Percentiles rank a stretch among this genome's conserved stretches.
phyloP scores from a whole-genome alignment of 371 early-diverging fungal species.

The Haplosporangium sp. region DNA sequence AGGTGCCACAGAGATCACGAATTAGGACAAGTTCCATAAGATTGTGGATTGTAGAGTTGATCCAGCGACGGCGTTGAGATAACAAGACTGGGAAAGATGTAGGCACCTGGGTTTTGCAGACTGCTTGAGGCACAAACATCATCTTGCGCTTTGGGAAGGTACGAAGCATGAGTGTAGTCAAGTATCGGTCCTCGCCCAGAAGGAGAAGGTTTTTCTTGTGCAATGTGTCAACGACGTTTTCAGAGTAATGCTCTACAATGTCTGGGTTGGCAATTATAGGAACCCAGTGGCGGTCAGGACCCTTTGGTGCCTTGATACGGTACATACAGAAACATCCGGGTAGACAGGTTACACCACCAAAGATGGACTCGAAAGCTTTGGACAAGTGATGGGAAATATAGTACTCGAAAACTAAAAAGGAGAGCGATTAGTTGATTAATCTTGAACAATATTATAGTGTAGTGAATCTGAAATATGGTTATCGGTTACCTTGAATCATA shows the following conservation, averaged over 20 bases:
- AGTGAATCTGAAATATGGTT: conserved; percentile 11
- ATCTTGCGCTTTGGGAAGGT: conserved; percentile 95
- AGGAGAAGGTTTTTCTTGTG: conserved; percentile 99
- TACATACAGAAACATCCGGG: conserved; percentile 98
- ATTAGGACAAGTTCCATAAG: conserved; percentile 93
- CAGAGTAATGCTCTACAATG: conserved; percentile 93
- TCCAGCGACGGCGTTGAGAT: conserved; percentile 98
- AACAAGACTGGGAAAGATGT: conserved; percentile 90
- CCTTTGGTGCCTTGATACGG: conserved; percentile 78
- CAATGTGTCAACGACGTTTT: conserved; percentile 94
- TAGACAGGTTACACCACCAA: conserved; percentile 95
- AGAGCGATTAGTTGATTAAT: neutral
- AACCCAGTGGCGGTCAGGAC: conserved; percentile 76
- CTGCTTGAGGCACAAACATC: conserved; percentile 95
- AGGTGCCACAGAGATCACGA: conserved; percentile 95
- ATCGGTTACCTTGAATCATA: conserved; percentile 83
- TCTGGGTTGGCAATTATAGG: conserved; percentile 92
- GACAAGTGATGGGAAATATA: conserved; percentile 94
- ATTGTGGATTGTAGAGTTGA: conserved; percentile 98
- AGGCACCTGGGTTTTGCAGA: conserved; percentile 96
- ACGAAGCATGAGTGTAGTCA: conserved; percentile 98
- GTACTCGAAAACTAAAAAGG: conserved; percentile 88
- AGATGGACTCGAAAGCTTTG: conserved; percentile 94
- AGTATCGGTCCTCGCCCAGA: conserved; percentile 98
- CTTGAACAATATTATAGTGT: too few species aligned